Conservation (phyloP, 768 basidiomycete species). For the Hirschioporus abietinus region DNA sequence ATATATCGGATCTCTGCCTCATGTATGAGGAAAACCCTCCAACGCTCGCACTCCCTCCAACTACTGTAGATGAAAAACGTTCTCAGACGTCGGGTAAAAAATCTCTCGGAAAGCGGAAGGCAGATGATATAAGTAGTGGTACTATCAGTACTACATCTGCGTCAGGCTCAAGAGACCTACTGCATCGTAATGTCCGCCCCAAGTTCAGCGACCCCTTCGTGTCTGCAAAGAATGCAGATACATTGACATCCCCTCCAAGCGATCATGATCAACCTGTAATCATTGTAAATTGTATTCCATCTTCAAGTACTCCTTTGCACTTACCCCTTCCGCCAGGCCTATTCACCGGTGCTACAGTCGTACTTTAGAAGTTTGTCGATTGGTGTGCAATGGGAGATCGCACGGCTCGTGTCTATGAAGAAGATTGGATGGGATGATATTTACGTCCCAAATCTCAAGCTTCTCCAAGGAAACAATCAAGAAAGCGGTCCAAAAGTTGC, state of each 20-base stretch:
- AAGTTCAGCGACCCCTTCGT: neutral
- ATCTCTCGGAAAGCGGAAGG: neutral
- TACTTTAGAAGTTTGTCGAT: conserved; percentile 20
- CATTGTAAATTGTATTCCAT: neutral
- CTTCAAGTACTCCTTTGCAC: neutral
- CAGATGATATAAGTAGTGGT: neutral
- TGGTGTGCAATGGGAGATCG: conserved; percentile 52
- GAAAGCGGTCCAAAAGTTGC: conserved; percentile 24
- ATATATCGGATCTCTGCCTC: neutral
- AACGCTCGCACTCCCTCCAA: neutral
- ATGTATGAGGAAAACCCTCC: neutral
- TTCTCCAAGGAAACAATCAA: conserved; percentile 27
- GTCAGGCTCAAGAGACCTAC: neutral
- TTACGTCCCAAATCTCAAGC: conserved; percentile 22
- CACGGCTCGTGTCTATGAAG: conserved; percentile 32
- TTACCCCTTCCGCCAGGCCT: neutral
- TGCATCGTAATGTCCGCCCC: neutral
- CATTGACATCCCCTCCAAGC: neutral
- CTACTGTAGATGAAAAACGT: neutral
- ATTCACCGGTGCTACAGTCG: neutral
- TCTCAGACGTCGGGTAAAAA: neutral
- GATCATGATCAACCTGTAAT: neutral
- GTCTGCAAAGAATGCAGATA: neutral
- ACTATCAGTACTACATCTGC: neutral
- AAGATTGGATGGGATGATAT: conserved; percentile 28